A percentile compares a stretch with the other conserved stretches of the same genome.
These are phyloP conservation scores for Vaccinium macrocarpon DNA, from an alignment of 148 eudicot genomes.

Conservation along the genomic window DNA sequence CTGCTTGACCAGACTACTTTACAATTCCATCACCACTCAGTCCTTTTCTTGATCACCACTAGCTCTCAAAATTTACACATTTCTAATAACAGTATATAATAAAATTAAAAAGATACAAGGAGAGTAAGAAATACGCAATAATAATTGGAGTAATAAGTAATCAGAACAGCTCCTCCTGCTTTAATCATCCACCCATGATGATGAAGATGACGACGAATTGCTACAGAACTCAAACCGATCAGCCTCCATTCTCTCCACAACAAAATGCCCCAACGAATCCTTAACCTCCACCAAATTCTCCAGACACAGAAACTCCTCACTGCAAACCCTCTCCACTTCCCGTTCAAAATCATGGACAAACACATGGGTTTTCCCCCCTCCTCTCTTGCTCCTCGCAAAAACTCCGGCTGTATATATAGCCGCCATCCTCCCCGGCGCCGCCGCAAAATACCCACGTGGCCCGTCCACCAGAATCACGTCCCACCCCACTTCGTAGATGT, in stretches of 20 bases:
- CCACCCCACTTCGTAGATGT: conserved; percentile 67
- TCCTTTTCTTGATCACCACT: too few relatives aligned
- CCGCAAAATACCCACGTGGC: conserved; percentile 54
- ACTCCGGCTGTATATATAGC: conserved; percentile 78
- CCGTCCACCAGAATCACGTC: conserved; percentile 85
- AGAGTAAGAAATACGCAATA: too few relatives aligned
- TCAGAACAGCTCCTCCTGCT: neutral
- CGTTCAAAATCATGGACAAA: conserved; percentile 75
- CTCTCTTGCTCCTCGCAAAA: conserved; percentile 53
- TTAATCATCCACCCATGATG: neutral
- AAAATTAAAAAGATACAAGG: too few relatives aligned
- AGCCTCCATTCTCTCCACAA: conserved; percentile 28
- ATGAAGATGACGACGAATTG: neutral
- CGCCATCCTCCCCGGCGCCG: conserved; percentile 66
- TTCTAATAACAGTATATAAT: too few relatives aligned
- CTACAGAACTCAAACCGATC: conserved; percentile 28
- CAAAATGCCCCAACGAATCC: conserved; percentile 71
- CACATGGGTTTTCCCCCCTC: conserved; percentile 47
- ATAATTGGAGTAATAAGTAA: neutral
- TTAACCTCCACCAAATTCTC: conserved; percentile 67
- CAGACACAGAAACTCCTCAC: conserved; percentile 74
- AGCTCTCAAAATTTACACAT: too few relatives aligned
- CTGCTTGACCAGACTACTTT: neutral
- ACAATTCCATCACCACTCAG: neutral
- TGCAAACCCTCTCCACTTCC: conserved; percentile 63